Conservation (phyloP, 2,329 filamentous ascomycete species). For the Sarocladiaceae sp. region DNA sequence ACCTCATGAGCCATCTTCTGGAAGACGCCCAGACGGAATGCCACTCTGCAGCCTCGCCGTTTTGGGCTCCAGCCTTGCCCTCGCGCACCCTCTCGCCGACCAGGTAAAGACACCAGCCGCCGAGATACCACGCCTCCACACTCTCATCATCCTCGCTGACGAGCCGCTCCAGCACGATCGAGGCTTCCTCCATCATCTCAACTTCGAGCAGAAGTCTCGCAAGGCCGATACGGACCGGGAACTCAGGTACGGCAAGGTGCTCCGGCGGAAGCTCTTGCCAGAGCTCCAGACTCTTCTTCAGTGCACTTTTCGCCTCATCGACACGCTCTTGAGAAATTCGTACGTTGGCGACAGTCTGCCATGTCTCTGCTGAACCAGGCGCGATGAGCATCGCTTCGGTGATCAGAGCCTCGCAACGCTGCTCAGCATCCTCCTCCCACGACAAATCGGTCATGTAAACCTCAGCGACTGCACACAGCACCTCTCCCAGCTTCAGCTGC, state of each 20-base stretch:
- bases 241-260: slow-evolving; percentile 72
- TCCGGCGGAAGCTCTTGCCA: slow-evolving; percentile 76
- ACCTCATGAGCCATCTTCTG: slow-evolving; percentile 75
- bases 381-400: slow-evolving; percentile 85
- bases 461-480: slow-evolving; percentile 90
- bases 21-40: slow-evolving; percentile 64
- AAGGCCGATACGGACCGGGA: slow-evolving; percentile 77
- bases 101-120: slow-evolving; percentile 86
- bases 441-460: slow-evolving; percentile 99
- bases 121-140: slow-evolving; percentile 94
- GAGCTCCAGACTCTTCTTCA: slow-evolving; percentile 70
- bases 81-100: slow-evolving; percentile 59
- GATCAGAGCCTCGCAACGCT: slow-evolving; percentile 77
- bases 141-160: slow-evolving; percentile 87
- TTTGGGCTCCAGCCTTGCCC: slow-evolving; percentile 26
- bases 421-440: slow-evolving; percentile 86
- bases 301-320: slow-evolving; percentile 73
- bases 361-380: slow-evolving; percentile 76
- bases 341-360: slow-evolving; percentile 92
- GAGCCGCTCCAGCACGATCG: slow-evolving; percentile 77
- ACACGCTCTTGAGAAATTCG: slow-evolving; percentile 78
- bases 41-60: slow-evolving; percentile 38
- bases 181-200: slow-evolving; percentile 75
- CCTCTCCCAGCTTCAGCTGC: slow-evolving; percentile 75
- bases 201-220: slow-evolving; percentile 85